Conservation (phyloP, 2,329 filamentous ascomycete species). For the Cercospora zeina region DNA sequence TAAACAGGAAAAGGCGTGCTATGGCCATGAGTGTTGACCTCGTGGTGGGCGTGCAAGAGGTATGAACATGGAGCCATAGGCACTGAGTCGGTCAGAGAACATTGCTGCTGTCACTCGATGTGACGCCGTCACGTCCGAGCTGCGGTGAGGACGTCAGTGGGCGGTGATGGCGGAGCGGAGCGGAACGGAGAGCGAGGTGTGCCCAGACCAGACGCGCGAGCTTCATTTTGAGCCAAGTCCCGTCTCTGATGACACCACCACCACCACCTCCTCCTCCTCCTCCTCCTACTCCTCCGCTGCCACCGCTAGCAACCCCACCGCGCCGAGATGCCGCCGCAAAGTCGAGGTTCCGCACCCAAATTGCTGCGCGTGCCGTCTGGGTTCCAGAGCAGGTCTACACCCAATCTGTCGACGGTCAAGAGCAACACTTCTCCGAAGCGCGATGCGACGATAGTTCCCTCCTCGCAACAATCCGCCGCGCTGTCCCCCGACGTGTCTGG, state of each 20-base stretch:
- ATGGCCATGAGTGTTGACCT: neutral
- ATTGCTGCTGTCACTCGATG: neutral
- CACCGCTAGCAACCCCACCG: neutral
- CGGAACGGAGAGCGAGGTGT: neutral
- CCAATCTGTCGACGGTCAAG: conserved; percentile 48
- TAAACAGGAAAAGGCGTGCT: neutral
- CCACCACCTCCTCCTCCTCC: neutral
- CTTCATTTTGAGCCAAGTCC: neutral
- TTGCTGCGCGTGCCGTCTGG: conserved; percentile 40
- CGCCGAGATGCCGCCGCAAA: conserved; percentile 41
- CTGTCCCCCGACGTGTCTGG: conserved; percentile 27
- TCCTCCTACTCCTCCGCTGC: no score
- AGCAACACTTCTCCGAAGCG: conserved; percentile 34
- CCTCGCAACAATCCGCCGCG: conserved; percentile 18
- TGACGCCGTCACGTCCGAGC: neutral
- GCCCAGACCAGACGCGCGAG: neutral
- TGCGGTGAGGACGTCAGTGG: neutral
- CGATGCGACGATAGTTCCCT: conserved; percentile 21
- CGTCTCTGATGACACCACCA: neutral
- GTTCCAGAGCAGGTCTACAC: conserved; percentile 51
- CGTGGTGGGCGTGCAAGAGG: neutral
- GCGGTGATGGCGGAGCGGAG: neutral
- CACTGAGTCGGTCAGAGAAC: no score
- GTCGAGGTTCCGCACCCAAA: conserved; percentile 42
- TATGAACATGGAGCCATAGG: neutral